Evolutionary conservation across 2,329 filamentous ascomycete species (phyloP).

Genomic region (Neonectria neomacrospora): DNA sequence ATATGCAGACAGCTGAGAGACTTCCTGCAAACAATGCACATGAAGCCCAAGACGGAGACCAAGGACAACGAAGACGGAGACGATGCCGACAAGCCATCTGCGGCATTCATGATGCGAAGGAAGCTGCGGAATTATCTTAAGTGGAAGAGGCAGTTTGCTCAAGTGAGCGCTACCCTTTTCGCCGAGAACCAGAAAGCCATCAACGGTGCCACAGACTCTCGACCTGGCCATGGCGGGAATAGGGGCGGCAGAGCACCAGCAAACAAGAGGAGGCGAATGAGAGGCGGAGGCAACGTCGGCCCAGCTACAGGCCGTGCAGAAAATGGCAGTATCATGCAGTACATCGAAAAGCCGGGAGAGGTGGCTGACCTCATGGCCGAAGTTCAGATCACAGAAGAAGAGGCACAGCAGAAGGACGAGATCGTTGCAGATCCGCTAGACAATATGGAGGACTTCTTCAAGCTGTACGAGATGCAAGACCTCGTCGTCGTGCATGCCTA

Average conservation of each 20-base stretch:
- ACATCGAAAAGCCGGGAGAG: constrained; percentile 85
- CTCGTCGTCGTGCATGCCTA: constrained; percentile 92
- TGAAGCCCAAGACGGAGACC: constrained; percentile 65
- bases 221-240: constrained; percentile 56
- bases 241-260: constrained; percentile 73
- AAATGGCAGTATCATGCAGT: constrained; percentile 78
- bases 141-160: constrained; percentile 91
- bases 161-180: constrained; percentile 83
- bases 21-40: constrained; percentile 90
- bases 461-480: constrained; percentile 91
- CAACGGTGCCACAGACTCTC: constrained; percentile 71
- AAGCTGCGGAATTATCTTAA: constrained; percentile 86
- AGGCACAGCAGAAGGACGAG: constrained; percentile 80
- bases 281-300: constrained; percentile 77
- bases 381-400: constrained; percentile 81
- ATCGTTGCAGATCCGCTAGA: constrained; percentile 81
- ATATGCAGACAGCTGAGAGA: constrained; percentile 91
- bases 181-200: constrained; percentile 82
- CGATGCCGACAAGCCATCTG: constrained; percentile 74
- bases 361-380: constrained; percentile 86
- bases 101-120: constrained; percentile 87
- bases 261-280: constrained; percentile 86
- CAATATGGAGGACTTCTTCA: constrained; percentile 91
- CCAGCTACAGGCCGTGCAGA: constrained; percentile 71
- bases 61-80: constrained; percentile 56